A percentile compares a stretch with the other conserved stretches of the same genome.
These are phyloP conservation scores for Populus trichocarpa DNA, from an alignment of 441 rosid genomes.

Conservation along the genomic window DNA sequence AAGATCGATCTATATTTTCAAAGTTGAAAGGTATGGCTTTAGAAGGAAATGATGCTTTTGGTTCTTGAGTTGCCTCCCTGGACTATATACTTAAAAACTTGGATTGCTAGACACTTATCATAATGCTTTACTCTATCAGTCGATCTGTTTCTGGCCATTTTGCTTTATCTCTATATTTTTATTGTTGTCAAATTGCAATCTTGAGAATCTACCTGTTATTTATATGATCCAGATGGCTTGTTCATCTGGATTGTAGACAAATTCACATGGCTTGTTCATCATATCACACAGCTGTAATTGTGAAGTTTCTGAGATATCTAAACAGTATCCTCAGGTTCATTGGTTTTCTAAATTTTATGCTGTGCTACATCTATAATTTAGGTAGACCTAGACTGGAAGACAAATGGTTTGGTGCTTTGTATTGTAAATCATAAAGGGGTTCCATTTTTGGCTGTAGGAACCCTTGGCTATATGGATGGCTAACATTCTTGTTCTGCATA, in stretches of 20 bases:
- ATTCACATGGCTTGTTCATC: background rate
- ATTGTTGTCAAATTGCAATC: background rate
- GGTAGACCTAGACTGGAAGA: conserved; percentile 5
- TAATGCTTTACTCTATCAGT: too few species aligned
- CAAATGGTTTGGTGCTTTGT: background rate
- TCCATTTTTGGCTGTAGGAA: background rate
- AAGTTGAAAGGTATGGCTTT: background rate
- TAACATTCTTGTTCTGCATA: background rate
- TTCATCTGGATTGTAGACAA: background rate
- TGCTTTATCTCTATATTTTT: too few species aligned
- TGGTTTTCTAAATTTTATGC: background rate
- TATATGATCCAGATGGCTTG: background rate
- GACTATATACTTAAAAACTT: too few species aligned
- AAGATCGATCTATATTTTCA: background rate
- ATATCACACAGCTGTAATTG: background rate
- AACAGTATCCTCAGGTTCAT: too few species aligned
- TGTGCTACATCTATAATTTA: background rate
- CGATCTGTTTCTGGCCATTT: too few species aligned
- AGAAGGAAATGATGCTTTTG: too few species aligned
- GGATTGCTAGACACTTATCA: too few species aligned
- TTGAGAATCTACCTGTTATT: background rate
- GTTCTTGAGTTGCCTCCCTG: too few species aligned
- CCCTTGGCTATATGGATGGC: background rate
- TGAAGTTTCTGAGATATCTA: background rate
- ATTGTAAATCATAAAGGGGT: background rate